Conservation (phyloP, 768 basidiomycete genomes). For the Tylopilus rubrobrunneus region DNA sequence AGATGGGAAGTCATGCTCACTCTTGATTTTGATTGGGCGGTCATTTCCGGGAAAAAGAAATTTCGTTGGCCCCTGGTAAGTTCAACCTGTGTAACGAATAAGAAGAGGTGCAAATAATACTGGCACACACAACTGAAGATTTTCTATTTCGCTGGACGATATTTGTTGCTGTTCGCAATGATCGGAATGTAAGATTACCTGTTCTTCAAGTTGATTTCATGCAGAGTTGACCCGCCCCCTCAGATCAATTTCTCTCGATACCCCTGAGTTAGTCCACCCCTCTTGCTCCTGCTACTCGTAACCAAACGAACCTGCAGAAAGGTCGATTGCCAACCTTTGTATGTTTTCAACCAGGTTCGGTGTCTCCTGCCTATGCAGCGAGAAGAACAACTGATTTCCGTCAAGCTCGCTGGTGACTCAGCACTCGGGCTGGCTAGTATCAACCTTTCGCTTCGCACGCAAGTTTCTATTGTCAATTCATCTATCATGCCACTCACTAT, state of each 20-base stretch:
- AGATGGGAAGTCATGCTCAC: constrained; percentile 46
- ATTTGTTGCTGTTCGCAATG: constrained; percentile 41
- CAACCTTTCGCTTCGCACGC: constrained; percentile 46
- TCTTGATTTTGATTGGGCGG: constrained; percentile 40
- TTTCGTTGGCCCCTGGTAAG: constrained; percentile 49
- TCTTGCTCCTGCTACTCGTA: neutral
- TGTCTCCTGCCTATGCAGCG: neutral
- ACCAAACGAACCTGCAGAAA: constrained; percentile 20
- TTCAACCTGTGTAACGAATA: constrained; percentile 2
- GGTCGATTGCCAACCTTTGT: constrained; percentile 44
- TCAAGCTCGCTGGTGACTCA: constrained; percentile 40
- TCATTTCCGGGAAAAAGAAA: constrained; percentile 37
- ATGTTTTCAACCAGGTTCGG: constrained; percentile 44
- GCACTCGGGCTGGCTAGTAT: constrained; percentile 44
- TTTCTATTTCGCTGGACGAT: constrained; percentile 46
- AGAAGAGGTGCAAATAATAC: neutral
- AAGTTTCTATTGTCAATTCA: constrained; percentile 4
- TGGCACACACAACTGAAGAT: constrained; percentile 21
- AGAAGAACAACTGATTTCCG: neutral
- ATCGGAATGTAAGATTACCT: constrained; percentile 40
- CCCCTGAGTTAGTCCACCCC: constrained; percentile 18
- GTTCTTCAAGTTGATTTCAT: neutral
- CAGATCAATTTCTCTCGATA: constrained; percentile 36
- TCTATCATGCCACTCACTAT: neutral
- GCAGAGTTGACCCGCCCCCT: neutral